Evolutionary conservation across 2,329 filamentous ascomycete genomes (phyloP), one percentile per base, ranked within the genome.

Genomic region (Penicillium thymicola): DNA sequence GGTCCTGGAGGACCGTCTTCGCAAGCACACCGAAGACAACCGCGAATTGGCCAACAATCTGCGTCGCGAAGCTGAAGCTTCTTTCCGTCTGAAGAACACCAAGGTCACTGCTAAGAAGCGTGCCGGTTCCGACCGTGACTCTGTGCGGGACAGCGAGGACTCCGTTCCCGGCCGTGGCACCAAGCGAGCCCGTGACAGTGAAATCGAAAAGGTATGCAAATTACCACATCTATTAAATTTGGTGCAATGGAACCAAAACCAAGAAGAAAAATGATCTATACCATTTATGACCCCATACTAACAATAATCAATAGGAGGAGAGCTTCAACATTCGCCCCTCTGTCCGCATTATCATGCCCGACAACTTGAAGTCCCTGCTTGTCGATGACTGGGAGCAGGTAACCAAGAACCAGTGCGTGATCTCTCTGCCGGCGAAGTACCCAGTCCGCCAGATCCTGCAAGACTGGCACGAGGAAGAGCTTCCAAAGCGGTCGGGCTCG

Each of bases 321-420:
- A 80, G 83, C 5, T 99, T 96, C 72, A 85, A 92, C 69, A 82
- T 83, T 60, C 87, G 92, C 56, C 92, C 93, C 21, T 90, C 91
- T 18, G 88, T 99, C 67, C 90, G 91, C 66, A 83, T 99, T 41
- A 82, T 87, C 48, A 86, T 97, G 62, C 92, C 94, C 0, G 94
- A 97, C 70, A 85, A 89, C 63, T 82, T 99, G 63, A 97, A 97
- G 78, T 90, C 89, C 16, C 83, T 96, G 60, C 85, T 99, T 3
- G 94, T 99, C 23, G 94, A 99, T 71, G 94, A 99, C 73, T 99
- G 94, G 94, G 94, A 99, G 75, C 96, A 97, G 67, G 87, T 99
- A 59, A 99, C 94, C 55, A 97, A 97, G 78, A 94, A 95, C 71
- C 85, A 91, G 65, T 90, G 93, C 70, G 85, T 97, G 4, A 90